Base-by-base conservation (phyloP, 2,329 filamentous ascomycete genomes). In the Helotiales sp. region DNA sequence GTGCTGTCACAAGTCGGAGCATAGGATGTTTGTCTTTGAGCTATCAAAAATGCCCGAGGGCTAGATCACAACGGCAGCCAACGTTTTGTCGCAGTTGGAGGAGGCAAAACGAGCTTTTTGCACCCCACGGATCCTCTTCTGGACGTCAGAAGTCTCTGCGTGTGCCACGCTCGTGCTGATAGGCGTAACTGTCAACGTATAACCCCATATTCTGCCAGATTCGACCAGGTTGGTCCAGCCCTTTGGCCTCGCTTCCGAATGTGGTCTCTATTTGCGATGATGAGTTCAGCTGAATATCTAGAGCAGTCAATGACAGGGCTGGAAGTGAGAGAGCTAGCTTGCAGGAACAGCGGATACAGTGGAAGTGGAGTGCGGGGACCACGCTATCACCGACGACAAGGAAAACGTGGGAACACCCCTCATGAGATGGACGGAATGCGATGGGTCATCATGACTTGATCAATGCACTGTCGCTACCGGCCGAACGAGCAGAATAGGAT, bases 41-140 rank as follows among this genome's bases (percentile, higher is more conserved):
- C 63, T 66, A 66, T 54, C 63, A 58, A 63, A 68, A 66, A 50
- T 57, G 58, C 43, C 63, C 50, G 34, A 65, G 30, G 61, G 64
- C 60, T 67, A 64, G 61, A 61, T 61, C 59, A 45, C 45, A 47
- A 55, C 26, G 54, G 54, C 54, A 57, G 30, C 24, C 28, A 55
- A 40, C 30, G n/a, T 34, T 57, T 57, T 57, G 54, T 26, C 54
- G 54, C 54, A 57, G 20, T 57, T 57, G 54, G 40, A 37, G 54
- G 32, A 57, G 22, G 22, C 54, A 57, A 57, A 57, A 37, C 30
- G 32, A 37, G 24, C 54, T 55, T 22, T 34, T 57, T 10, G 50
- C 30, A 57, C 54, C 50, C 61, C 28, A 40, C 34, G 28, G 37
- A 34, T 32, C 43, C 59, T 49, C 61, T 60, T 59, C 45, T 20